These are phyloP conservation scores for Malus hybrid DNA, from an alignment of 331 rosid species.

Conservation along the genomic window DNA sequence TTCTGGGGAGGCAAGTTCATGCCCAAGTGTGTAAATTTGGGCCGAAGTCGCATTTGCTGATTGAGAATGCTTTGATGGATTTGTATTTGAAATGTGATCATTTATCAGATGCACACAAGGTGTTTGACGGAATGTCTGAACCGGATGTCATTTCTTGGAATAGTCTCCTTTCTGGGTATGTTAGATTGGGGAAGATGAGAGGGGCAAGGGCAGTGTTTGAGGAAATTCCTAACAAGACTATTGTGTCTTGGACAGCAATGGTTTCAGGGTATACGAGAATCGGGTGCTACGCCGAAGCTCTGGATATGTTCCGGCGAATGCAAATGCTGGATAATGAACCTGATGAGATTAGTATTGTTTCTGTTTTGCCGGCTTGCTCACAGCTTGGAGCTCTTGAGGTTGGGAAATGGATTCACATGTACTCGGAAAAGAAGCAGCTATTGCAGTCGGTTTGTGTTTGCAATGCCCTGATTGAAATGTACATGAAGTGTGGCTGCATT, in stretches of 20 bases:
- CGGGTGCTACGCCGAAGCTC: conserved; percentile 44
- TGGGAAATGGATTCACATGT: conserved; percentile 79
- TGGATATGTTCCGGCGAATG: conserved; percentile 54
- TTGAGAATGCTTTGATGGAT: conserved; percentile 47
- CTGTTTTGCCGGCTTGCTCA: conserved; percentile 63
- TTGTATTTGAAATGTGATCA: conserved; percentile 48
- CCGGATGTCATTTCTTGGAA: conserved; percentile 62
- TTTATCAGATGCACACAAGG: conserved; percentile 31
- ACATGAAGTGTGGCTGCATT: conserved; percentile 61
- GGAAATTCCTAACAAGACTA: conserved; percentile 53
- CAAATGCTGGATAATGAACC: conserved; percentile 57
- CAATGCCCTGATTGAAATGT: conserved; percentile 74
- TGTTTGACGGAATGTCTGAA: conserved; percentile 49
- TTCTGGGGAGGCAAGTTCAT: conserved; percentile 56
- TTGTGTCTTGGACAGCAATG: conserved; percentile 69
- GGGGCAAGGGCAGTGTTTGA: conserved; percentile 51
- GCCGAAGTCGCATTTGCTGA: conserved; percentile 23
- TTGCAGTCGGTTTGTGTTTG: conserved; percentile 25
- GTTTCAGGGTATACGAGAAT: conserved; percentile 49
- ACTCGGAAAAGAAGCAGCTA: conserved; percentile 35
- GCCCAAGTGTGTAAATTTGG: conserved; percentile 55
- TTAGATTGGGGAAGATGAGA: conserved; percentile 46
- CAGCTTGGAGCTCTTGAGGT: conserved; percentile 74
- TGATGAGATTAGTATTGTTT: conserved; percentile 61
- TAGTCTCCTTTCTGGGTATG: conserved; percentile 55